Evolutionary conservation across 1,284 basidiomycete species (phyloP).

Genomic region (Malassezia vespertilionis): DNA sequence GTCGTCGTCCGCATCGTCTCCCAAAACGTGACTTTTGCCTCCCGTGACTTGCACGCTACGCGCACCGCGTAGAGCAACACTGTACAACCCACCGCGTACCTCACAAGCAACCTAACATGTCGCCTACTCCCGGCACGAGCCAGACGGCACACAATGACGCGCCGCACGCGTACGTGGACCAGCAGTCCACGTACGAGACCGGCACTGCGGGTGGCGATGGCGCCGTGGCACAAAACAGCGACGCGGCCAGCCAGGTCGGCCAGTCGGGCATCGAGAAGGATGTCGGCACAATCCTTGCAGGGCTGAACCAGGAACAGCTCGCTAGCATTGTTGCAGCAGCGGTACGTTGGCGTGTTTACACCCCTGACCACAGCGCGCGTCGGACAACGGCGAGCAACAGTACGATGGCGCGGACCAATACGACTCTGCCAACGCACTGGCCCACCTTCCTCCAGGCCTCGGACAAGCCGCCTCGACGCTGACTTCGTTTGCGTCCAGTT

Average conservation of each 20-base stretch:
- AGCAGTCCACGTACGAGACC: slow-evolving; percentile 9
- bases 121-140: slow-evolving; percentile 9
- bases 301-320: slow-evolving; percentile 36
- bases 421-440: slow-evolving; percentile 15
- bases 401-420: slow-evolving; percentile 6
- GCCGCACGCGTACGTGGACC: slow-evolving; percentile 15
- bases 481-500: slow-evolving; percentile 31
- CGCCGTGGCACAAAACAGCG: slow-evolving; percentile 4
- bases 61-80: slow-evolving; percentile 17
- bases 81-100: slow-evolving; percentile 5
- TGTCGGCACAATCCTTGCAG: slow-evolving; percentile 35
- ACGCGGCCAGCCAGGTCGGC: slow-evolving; percentile 12
- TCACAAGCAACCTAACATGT: slow-evolving; percentile 3
- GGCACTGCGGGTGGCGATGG: background rate
- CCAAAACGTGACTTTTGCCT: slow-evolving; percentile 18
- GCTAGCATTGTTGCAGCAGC: slow-evolving; percentile 39
- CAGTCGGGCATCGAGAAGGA: slow-evolving; percentile 27
- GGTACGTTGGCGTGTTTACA: slow-evolving; percentile 11
- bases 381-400: slow-evolving; percentile 14
- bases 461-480: slow-evolving; percentile 37
- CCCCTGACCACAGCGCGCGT: slow-evolving; percentile 14
- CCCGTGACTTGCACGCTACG: slow-evolving; percentile 18
- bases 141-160: slow-evolving; percentile 7
- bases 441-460: slow-evolving; percentile 19
- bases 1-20: background rate